A percentile compares a stretch with the other conserved stretches of the same genome.
Conservation (phyloP, 2,329 filamentous ascomycete species). For the Talaromyces sp. region DNA sequence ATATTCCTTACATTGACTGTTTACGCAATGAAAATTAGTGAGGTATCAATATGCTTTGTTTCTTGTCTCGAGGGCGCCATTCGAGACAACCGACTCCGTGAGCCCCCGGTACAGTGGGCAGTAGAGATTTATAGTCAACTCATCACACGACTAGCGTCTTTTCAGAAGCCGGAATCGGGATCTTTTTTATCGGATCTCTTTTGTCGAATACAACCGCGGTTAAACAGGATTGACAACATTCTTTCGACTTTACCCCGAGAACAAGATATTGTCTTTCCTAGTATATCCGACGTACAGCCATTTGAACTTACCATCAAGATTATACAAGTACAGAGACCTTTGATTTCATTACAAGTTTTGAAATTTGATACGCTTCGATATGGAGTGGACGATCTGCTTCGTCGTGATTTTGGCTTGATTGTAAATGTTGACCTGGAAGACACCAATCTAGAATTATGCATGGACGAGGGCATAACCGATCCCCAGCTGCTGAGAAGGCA, state of each 20-base stretch:
- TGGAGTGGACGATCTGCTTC: conserved; percentile 2
- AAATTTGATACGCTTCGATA: neutral
- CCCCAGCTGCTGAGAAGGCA: no score
- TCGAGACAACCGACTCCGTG: neutral
- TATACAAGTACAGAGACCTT: no score
- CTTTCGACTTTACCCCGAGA: neutral
- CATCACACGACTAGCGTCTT: neutral
- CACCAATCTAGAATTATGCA: neutral
- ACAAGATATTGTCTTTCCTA: neutral
- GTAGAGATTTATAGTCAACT: neutral
- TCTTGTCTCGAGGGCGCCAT: conserved; percentile 12
- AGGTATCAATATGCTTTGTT: conserved; percentile 16
- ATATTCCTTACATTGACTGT: conserved; percentile 16
- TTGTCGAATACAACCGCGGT: neutral
- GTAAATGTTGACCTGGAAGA: neutral
- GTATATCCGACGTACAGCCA: neutral
- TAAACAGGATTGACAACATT: neutral
- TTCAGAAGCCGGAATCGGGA: neutral
- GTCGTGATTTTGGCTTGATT: conserved; percentile 4
- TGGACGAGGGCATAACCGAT: neutral
- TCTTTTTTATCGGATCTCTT: conserved; percentile 6
- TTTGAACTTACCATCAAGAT: conserved; percentile 9
- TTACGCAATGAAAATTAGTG: conserved; percentile 15
- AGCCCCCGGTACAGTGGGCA: neutral
- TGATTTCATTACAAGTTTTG: no score